Conservation (phyloP, 306 rosid species). For the Cucumis cinereus region DNA sequence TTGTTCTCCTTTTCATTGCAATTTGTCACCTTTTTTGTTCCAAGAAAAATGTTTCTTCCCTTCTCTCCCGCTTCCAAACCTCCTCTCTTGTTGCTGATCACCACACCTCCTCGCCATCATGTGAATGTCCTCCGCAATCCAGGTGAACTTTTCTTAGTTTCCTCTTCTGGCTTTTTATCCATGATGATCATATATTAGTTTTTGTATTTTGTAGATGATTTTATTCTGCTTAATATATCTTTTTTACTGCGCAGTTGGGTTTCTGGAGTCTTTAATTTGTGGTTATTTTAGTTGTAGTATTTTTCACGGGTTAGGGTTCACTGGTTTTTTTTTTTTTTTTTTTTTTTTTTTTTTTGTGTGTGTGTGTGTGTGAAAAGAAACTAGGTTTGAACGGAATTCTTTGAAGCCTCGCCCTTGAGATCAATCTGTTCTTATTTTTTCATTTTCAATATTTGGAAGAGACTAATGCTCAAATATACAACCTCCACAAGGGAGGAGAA, state of each 20-base stretch:
- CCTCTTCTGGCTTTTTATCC: not conserved
- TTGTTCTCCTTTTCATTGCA: constrained; percentile 28
- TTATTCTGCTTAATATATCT: not conserved
- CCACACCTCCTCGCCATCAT: not conserved
- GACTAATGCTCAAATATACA: not conserved
- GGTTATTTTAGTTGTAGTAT: not conserved
- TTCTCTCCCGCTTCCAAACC: constrained; percentile 16
- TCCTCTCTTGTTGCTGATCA: not conserved
- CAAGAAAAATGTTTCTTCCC: constrained; percentile 13
- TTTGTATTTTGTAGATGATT: not conserved
- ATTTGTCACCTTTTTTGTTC: constrained; percentile 18
- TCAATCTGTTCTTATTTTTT: too few species aligned
- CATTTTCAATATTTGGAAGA: too few species aligned
- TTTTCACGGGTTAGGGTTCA: not conserved
- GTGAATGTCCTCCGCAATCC: not conserved
- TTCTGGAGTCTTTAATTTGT: not conserved
- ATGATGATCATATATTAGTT: not conserved
- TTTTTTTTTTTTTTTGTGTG: too few species aligned
- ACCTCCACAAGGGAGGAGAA: not conserved
- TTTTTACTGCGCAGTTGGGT: not conserved
- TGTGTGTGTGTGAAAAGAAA: not conserved
- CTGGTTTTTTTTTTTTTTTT: not conserved
- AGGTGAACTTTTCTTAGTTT: not conserved
- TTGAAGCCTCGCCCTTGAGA: not conserved
- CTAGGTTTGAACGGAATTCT: not conserved